Percentiles rank a stretch among this genome's conserved stretches.
Evolutionary conservation across 2,329 filamentous ascomycete genomes (phyloP).

Genomic region (Colletotrichum godetiae): DNA sequence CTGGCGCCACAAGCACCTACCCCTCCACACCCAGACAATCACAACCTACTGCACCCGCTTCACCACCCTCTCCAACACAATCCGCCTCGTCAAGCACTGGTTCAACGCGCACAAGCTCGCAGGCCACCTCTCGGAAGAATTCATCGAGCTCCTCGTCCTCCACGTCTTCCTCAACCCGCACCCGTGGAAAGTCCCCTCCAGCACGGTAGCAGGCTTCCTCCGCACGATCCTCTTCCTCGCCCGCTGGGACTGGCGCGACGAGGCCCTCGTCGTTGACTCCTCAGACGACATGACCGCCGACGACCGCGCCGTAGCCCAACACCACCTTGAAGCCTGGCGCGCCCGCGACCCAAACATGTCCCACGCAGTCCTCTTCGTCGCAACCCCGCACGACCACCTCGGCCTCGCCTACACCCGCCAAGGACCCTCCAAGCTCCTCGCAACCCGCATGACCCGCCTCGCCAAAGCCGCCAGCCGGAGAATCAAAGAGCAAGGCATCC

Average conservation of each 20-base stretch:
- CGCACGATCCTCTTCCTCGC: constrained; percentile 83
- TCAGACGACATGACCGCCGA: constrained; percentile 71
- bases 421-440: constrained; percentile 82
- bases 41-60: constrained; percentile 84
- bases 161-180: constrained; percentile 84
- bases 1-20: constrained; percentile 76
- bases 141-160: constrained; percentile 85
- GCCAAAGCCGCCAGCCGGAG: constrained; percentile 80
- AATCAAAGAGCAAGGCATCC: constrained; percentile 63
- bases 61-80: constrained; percentile 81
- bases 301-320: constrained; percentile 72
- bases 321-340: constrained; percentile 84
- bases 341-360: constrained; percentile 92
- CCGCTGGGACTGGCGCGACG: constrained; percentile 90
- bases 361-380: constrained; percentile 81
- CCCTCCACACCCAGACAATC: constrained; percentile 85
- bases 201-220: constrained; percentile 82
- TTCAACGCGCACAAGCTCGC: constrained; percentile 85
- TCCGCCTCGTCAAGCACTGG: constrained; percentile 90
- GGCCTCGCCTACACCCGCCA: constrained; percentile 83
- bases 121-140: constrained; percentile 79
- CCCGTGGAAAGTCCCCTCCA: constrained; percentile 83
- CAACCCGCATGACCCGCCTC: constrained; percentile 83
- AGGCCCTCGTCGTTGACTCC: constrained; percentile 85
- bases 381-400: constrained; percentile 80